phyloP scores from a whole-genome alignment of 2,329 filamentous ascomycete species.

The Aspergillus sp. region DNA sequence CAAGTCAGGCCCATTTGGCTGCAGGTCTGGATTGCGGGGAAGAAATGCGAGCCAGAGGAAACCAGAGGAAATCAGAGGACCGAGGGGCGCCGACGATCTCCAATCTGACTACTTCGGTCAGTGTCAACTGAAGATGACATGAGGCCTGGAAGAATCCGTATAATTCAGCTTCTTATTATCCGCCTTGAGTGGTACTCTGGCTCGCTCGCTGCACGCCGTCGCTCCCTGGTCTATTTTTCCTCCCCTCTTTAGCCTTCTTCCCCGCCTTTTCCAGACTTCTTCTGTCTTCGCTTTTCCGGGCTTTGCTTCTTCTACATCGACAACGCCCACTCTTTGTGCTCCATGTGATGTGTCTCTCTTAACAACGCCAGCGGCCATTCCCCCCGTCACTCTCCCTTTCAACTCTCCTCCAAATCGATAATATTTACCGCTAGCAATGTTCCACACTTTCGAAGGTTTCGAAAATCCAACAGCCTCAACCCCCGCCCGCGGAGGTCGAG shows the following conservation, averaged over 20 bases:
- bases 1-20: background rate
- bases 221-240: background rate
- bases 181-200: background rate
- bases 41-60: background rate
- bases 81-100: slow-evolving; percentile 13
- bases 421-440: slow-evolving; percentile 31
- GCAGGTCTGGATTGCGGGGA: slow-evolving; percentile 8
- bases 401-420: background rate
- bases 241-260: slow-evolving; percentile 7
- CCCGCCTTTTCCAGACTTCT: slow-evolving; percentile 7
- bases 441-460: slow-evolving; percentile 45
- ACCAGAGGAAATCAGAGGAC: background rate
- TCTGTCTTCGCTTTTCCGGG: background rate
- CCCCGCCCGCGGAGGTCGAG: slow-evolving; percentile 29
- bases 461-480: slow-evolving; percentile 34
- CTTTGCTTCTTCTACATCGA: slow-evolving; percentile 4
- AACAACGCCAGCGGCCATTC: background rate
- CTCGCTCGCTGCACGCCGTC: background rate
- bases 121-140: too few relatives aligned
- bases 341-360: background rate
- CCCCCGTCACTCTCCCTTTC: background rate
- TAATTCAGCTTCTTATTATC: background rate
- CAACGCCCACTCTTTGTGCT: background rate
- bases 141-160: background rate
- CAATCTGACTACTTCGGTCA: slow-evolving; percentile 1